phyloP scores from a whole-genome alignment of 768 basidiomycete species.

The Psilocybe azurescens region DNA sequence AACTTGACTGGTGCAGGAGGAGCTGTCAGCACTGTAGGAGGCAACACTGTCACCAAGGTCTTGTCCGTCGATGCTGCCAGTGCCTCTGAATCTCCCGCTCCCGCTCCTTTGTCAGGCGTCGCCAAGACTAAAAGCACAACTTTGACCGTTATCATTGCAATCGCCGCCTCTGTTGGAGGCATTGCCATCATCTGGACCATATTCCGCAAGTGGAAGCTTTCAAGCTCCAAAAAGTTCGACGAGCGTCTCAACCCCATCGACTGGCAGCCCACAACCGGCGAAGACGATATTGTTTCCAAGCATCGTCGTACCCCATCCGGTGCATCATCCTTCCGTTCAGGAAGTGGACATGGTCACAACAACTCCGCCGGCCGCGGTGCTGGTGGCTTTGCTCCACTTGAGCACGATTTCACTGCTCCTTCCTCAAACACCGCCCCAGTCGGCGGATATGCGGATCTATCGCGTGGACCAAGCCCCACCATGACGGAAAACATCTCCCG shows the following conservation, averaged over 20 bases:
- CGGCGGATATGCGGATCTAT: constrained; percentile 83
- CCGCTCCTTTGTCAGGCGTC: constrained; percentile 32
- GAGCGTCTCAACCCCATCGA: constrained; percentile 87
- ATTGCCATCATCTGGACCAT: constrained; percentile 83
- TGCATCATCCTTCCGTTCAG: constrained; percentile 76
- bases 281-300: constrained; percentile 49
- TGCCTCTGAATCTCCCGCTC: constrained; percentile 23
- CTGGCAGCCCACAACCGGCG: constrained; percentile 74
- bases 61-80: constrained; percentile 30
- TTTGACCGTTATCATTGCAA: constrained; percentile 69
- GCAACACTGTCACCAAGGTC: constrained; percentile 26
- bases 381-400: constrained; percentile 13
- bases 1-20: constrained; percentile 23
- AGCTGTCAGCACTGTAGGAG: constrained; percentile 18
- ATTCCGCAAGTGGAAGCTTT: constrained; percentile 93
- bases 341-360: constrained; percentile 39
- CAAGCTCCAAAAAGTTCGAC: constrained; percentile 79
- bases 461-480: constrained; percentile 73
- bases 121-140: constrained; percentile 42
- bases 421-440: constrained; percentile 58
- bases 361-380: constrained; percentile 25
- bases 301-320: constrained; percentile 60
- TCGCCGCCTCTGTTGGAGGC: constrained; percentile 72
- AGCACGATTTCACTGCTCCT: constrained; percentile 73
- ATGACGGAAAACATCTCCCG: constrained; percentile 57